These are phyloP conservation scores for Boletus barrowsii DNA, from an alignment of 768 basidiomycete species.

Conservation along the genomic window DNA sequence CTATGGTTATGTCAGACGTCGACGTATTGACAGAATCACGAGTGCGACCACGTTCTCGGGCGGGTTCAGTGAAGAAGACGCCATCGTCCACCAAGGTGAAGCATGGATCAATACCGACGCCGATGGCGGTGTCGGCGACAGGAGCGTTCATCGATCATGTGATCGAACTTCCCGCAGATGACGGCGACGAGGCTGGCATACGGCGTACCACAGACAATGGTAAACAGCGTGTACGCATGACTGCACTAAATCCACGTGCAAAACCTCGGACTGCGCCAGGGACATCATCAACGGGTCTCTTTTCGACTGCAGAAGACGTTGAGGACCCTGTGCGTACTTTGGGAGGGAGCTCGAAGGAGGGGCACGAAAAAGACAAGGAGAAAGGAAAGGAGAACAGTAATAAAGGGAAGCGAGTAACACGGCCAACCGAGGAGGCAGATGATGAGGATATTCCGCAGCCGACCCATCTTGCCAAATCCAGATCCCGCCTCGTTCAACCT, in stretches of 20 bases:
- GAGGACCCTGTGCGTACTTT: neutral
- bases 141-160: slow-evolving; percentile 21
- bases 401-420: neutral
- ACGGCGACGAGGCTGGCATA: neutral
- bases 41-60: neutral
- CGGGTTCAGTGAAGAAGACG: slow-evolving; percentile 10
- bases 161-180: slow-evolving; percentile 20
- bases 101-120: neutral
- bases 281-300: slow-evolving; percentile 1
- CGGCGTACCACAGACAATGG: neutral
- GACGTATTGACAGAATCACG: neutral
- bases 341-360: neutral
- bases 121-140: neutral
- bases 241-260: neutral
- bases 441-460: neutral
- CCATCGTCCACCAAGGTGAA: neutral
- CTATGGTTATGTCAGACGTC: neutral
- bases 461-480: neutral
- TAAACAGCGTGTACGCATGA: neutral
- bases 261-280: neutral
- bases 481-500: slow-evolving; percentile 1
- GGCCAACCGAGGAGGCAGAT: neutral
- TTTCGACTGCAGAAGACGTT: neutral
- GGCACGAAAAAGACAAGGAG: neutral
- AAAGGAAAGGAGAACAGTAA: neutral